These are phyloP conservation scores for Metschnikowia koreensis DNA, from an alignment of 805 yeast genomes.

Conservation along the genomic window DNA sequence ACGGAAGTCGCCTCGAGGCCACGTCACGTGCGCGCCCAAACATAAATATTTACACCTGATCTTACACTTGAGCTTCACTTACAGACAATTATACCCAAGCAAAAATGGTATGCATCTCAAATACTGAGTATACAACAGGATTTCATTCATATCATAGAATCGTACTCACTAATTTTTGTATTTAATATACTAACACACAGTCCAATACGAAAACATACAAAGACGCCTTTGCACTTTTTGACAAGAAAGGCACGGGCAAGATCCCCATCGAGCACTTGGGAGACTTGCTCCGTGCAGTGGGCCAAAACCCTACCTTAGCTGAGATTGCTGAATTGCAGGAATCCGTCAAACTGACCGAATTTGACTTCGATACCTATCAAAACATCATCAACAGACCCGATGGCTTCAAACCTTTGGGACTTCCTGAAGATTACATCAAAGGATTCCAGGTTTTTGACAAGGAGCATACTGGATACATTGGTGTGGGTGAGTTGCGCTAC, in stretches of 20 bases:
- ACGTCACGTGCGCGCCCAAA: constrained; percentile 6
- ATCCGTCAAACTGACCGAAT: constrained; percentile 43
- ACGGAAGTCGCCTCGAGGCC: neutral
- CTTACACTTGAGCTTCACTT: neutral
- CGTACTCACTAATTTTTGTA: too few relatives aligned
- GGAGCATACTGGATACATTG: constrained; percentile 91
- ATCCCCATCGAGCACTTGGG: constrained; percentile 84
- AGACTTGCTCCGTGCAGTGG: constrained; percentile 92
- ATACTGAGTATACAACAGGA: too few relatives aligned
- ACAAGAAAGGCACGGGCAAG: constrained; percentile 91
- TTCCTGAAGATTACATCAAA: constrained; percentile 87
- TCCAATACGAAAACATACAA: constrained; percentile 52
- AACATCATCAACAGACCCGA: constrained; percentile 80
- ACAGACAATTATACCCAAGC: neutral
- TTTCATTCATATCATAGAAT: too few relatives aligned
- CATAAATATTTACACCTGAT: neutral
- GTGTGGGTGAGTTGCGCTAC: constrained; percentile 95
- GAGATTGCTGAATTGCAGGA: constrained; percentile 60
- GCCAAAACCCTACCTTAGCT: constrained; percentile 95
- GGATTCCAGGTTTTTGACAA: constrained; percentile 96
- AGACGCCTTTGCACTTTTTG: constrained; percentile 96
- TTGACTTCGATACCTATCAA: constrained; percentile 76
- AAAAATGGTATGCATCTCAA: neutral
- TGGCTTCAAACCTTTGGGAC: constrained; percentile 84
- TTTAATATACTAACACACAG: constrained; percentile 16